Conservation (phyloP, 768 basidiomycete species). For the Tremella fuciformis region DNA sequence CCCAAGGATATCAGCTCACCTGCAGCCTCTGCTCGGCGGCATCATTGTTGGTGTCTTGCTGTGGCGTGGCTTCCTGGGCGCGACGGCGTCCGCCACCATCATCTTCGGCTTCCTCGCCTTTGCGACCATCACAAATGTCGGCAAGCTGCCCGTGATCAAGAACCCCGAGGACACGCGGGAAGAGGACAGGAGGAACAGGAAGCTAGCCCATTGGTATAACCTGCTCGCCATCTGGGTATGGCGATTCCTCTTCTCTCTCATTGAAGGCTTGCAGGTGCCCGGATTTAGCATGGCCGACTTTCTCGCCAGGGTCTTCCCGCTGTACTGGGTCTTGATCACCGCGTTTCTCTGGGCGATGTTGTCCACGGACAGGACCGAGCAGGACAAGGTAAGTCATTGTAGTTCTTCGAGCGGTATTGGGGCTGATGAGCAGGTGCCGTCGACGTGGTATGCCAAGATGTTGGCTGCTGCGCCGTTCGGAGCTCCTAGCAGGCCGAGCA, state of each 20-base stretch:
- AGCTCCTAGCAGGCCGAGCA: too few relatives aligned
- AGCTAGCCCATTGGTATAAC: conserved; percentile 41
- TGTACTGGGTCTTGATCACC: conserved; percentile 41
- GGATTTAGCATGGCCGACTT: conserved; percentile 32
- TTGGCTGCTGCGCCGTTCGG: not conserved
- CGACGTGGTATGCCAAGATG: conserved; percentile 3
- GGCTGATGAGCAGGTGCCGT: not conserved
- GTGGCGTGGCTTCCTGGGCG: conserved; percentile 29
- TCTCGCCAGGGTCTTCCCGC: conserved; percentile 35
- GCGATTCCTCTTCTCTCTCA: conserved; percentile 36
- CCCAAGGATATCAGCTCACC: too few relatives aligned
- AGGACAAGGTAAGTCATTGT: conserved; percentile 25
- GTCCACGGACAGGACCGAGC: conserved; percentile 34
- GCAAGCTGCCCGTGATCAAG: conserved; percentile 2
- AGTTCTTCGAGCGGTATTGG: not conserved
- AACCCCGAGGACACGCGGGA: not conserved
- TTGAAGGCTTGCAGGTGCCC: conserved; percentile 34
- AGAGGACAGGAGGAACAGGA: not conserved
- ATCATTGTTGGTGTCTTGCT: not conserved
- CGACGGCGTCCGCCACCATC: conserved; percentile 26
- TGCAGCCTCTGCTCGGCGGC: not conserved
- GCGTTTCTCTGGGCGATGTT: conserved; percentile 40
- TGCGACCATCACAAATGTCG: conserved; percentile 28
- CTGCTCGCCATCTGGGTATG: conserved; percentile 44
- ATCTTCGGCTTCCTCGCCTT: conserved; percentile 33